These are phyloP conservation scores for Penicillium herquei DNA, from an alignment of 495 filamentous ascomycete species.

Conservation along the genomic window DNA sequence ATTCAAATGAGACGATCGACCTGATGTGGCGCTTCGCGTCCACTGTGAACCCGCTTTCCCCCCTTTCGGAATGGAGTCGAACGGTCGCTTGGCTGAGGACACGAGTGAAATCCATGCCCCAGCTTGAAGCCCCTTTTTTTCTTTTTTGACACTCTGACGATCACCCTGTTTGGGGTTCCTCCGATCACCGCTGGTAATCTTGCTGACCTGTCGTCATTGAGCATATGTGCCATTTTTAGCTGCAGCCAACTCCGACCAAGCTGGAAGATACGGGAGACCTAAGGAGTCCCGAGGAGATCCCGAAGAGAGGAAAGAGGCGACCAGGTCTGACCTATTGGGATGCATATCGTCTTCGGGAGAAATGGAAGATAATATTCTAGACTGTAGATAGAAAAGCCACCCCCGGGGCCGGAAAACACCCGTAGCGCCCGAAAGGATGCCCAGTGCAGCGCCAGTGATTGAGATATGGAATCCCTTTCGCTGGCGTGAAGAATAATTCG, in stretches of 20 bases:
- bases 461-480: too few relatives aligned
- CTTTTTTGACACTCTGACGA: background rate
- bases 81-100: background rate
- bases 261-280: too few relatives aligned
- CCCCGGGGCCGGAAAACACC: too few relatives aligned
- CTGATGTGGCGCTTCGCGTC: constrained; percentile 1
- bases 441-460: too few relatives aligned
- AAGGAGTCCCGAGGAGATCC: too few relatives aligned
- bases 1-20: background rate
- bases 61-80: constrained; percentile 2
- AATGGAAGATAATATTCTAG: too few relatives aligned
- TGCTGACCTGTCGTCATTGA: constrained; percentile 1
- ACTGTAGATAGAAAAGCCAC: too few relatives aligned
- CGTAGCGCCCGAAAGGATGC: too few relatives aligned
- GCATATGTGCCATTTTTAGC: constrained; percentile 1
- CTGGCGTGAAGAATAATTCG: background rate
- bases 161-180: too few relatives aligned
- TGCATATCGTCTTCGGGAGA: too few relatives aligned
- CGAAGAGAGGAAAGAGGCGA: too few relatives aligned
- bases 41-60: constrained; percentile 1
- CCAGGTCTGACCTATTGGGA: too few relatives aligned
- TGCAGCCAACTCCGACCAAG: background rate
- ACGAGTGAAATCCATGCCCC: background rate
- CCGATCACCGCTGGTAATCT: background rate
- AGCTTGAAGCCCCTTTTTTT: background rate